phyloP scores from a whole-genome alignment of 1,284 basidiomycete species.

The Rhodotorula sp. region DNA sequence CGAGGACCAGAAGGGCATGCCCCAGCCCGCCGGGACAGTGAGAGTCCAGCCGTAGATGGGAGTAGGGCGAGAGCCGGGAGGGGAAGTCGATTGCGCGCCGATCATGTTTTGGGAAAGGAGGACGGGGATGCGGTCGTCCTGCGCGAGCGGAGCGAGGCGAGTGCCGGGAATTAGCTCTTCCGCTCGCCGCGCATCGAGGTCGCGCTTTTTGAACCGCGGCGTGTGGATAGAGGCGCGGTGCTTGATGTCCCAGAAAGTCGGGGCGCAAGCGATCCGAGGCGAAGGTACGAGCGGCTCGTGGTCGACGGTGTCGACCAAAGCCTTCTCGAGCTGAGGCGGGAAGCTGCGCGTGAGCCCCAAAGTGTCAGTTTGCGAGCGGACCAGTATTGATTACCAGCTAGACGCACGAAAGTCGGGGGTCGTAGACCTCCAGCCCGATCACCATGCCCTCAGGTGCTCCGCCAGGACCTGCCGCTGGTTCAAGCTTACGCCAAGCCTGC shows the following conservation, averaged over 20 bases:
- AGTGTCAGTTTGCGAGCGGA: too few species aligned
- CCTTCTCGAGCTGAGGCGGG: slow-evolving; percentile 70
- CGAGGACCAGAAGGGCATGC: slow-evolving; percentile 78
- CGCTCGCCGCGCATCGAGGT: slow-evolving; percentile 72
- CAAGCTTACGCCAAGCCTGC: slow-evolving; percentile 65
- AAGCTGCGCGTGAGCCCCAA: slow-evolving; percentile 59
- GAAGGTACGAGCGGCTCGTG: slow-evolving; percentile 58
- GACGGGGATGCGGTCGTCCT: slow-evolving; percentile 77
- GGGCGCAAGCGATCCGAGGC: slow-evolving; percentile 59
- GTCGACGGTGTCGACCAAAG: slow-evolving; percentile 19
- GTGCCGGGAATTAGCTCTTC: slow-evolving; percentile 76
- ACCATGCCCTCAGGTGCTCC: slow-evolving; percentile 69
- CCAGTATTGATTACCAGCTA: not conserved
- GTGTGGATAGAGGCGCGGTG: slow-evolving; percentile 57
- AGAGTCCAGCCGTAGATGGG: slow-evolving; percentile 70
- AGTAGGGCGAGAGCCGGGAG: slow-evolving; percentile 23
- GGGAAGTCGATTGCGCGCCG: slow-evolving; percentile 49
- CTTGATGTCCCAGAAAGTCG: slow-evolving; percentile 65
- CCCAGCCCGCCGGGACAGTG: slow-evolving; percentile 75
- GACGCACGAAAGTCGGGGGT: slow-evolving; percentile 69
- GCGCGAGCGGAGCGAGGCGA: slow-evolving; percentile 59
- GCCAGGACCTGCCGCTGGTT: slow-evolving; percentile 53
- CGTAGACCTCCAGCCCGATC: slow-evolving; percentile 71
- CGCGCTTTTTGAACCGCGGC: slow-evolving; percentile 74
- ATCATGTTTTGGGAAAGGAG: slow-evolving; percentile 76